phyloP scores from a whole-genome alignment of 2,329 filamentous ascomycete species.

The Fusarium concolor region DNA sequence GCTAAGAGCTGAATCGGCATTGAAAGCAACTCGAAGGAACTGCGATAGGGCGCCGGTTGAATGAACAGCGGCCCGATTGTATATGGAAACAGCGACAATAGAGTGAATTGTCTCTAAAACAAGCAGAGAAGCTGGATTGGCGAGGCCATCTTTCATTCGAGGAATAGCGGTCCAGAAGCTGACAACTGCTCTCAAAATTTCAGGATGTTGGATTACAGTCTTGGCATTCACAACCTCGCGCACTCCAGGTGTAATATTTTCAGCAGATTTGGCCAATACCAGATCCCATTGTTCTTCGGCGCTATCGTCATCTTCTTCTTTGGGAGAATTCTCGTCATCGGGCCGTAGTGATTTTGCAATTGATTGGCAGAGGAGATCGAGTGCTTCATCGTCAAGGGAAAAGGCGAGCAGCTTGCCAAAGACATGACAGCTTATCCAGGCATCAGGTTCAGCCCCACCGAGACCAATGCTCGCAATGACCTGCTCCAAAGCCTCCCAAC shows the following conservation, averaged over 20 bases:
- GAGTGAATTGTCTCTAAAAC: slow-evolving; percentile 73
- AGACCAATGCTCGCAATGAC: slow-evolving; percentile 75
- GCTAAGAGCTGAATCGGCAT: slow-evolving; percentile 61
- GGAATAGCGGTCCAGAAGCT: slow-evolving; percentile 74
- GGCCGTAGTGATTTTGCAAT: slow-evolving; percentile 54
- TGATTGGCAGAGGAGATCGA: slow-evolving; percentile 75
- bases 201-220: slow-evolving; percentile 68
- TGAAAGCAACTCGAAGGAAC: slow-evolving; percentile 72
- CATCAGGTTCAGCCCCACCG: slow-evolving; percentile 73
- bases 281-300: slow-evolving; percentile 55
- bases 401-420: slow-evolving; percentile 87
- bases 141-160: slow-evolving; percentile 55
- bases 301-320: slow-evolving; percentile 49
- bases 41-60: slow-evolving; percentile 76
- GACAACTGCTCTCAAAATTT: slow-evolving; percentile 71
- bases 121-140: slow-evolving; percentile 69
- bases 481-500: slow-evolving; percentile 82
- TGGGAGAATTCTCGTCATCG: slow-evolving; percentile 44
- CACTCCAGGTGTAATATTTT: slow-evolving; percentile 56
- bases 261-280: slow-evolving; percentile 52
- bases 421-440: slow-evolving; percentile 75
- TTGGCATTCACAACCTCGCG: slow-evolving; percentile 62
- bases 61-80: slow-evolving; percentile 79
- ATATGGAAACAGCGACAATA: slow-evolving; percentile 70
- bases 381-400: slow-evolving; percentile 79